Conservation (phyloP, 2,329 filamentous ascomycete genomes). For the Phaeosphaeriaceae sp. region DNA sequence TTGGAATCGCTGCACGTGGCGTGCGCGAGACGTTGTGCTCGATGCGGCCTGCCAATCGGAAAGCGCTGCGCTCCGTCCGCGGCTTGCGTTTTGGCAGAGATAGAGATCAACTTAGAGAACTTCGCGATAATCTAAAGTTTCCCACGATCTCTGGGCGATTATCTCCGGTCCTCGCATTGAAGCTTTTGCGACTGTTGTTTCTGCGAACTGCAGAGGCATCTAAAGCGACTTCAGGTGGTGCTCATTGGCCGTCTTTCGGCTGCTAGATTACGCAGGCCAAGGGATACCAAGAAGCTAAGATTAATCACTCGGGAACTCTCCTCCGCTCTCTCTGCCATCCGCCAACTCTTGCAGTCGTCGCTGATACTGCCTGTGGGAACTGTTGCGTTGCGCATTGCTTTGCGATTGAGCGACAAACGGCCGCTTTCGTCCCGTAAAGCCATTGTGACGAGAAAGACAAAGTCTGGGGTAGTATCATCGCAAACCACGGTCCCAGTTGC, state of each 20-base stretch:
- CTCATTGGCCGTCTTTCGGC: background rate
- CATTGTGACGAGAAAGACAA: background rate
- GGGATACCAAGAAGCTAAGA: constrained; percentile 3
- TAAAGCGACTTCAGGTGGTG: background rate
- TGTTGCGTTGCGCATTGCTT: constrained; percentile 13
- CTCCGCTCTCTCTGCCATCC: constrained; percentile 1
- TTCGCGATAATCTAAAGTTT: background rate
- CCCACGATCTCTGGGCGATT: background rate
- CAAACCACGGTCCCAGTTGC: constrained; percentile 6
- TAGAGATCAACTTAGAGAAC: background rate
- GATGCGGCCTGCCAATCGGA: constrained; percentile 9
- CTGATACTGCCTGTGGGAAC: background rate
- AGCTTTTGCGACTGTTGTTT: background rate
- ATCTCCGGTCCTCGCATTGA: background rate
- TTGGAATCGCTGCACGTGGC: constrained; percentile 13
- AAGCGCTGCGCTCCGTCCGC: background rate
- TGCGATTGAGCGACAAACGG: constrained; percentile 19
- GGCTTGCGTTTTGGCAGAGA: background rate
- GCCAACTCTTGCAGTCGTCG: background rate
- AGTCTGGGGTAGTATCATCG: constrained; percentile 3
- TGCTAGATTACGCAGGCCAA: constrained; percentile 2
- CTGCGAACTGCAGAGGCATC: background rate
- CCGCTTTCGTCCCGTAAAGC: background rate
- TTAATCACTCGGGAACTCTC: constrained; percentile 2
- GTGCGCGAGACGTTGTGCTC: constrained; percentile 3